Base-by-base conservation (phyloP, 1,284 basidiomycete genomes). In the Irpex lacteus region DNA sequence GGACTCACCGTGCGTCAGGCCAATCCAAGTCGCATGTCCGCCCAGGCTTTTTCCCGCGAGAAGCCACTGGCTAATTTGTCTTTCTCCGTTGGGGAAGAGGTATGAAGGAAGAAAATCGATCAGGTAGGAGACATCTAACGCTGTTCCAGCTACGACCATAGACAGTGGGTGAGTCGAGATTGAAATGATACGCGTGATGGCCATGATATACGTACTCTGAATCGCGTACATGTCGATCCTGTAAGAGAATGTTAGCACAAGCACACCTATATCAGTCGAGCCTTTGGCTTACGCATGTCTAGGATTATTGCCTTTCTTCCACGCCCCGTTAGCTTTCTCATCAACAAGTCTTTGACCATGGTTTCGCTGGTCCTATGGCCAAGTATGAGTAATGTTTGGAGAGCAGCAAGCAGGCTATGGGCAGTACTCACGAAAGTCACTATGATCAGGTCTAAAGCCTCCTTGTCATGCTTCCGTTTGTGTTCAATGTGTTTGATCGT, bases 41-140 rank as follows among this genome's bases (percentile, higher is more conserved):
- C 93, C 92, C 0, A 95, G 82, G 67, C 88, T 91, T 67, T 90
- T 82, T 0, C 93, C 93, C 0, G 83, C 81, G 1, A 89, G 77
- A 4, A 87, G 86, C 87, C 89, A 96, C 65, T 87, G 82, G 3
- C 78, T 80, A 50, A 97, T 84, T 4, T 70, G 74, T 9, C 86
- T 80, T 68, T 95, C 89, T 11, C 80, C 87, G 19, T 79, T 71
- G 0, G 94, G 94, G 72, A 91, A 97, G 21, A 97, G 76, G 74
- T 90, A 92, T 1, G 88, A 73, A 0, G 90, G 86, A 2, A 97
- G 80, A 71, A 94, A 91, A 73, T 95, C 91, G 66, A 96, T 89
- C 63, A 97, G 74, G 75, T 91, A 89, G 0, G 89, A 89, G 6
- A 94, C 83, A 71, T 97, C 95, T 56, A 83, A 79, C 2, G 88